Evolutionary conservation across 202 grass and related monocot genomes (phyloP).

Genomic region (Eragrostis tef): DNA sequence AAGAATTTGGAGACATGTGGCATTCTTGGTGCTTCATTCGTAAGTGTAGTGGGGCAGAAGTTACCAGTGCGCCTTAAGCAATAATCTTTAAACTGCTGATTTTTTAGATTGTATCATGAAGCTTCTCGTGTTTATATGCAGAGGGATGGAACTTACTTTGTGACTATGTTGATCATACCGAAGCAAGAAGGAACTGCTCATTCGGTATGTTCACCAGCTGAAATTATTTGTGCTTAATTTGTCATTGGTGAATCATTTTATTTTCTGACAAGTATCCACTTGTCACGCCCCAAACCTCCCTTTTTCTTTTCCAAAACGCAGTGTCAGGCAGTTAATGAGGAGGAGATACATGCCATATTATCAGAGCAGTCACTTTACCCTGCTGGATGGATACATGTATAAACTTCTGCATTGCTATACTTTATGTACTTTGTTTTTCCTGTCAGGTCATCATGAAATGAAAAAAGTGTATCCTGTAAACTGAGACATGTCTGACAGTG

Average conservation of each 20-base stretch:
- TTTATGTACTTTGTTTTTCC: conserved; percentile 7
- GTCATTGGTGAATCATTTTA: not conserved
- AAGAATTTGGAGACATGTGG: conserved; percentile 88
- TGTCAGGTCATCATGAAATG: conserved; percentile 20
- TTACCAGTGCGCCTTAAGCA: not conserved
- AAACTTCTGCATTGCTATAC: conserved; percentile 24
- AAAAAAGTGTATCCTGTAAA: not conserved
- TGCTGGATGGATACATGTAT: conserved; percentile 97
- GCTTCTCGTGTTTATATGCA: conserved; percentile 48
- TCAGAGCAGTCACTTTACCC: conserved; percentile 86
- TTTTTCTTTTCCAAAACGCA: conserved; percentile 43
- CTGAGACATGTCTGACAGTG: not conserved
- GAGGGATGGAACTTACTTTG: conserved; percentile 82
- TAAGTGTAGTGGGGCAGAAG: conserved; percentile 52
- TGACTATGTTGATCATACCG: conserved; percentile 89
- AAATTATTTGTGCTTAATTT: not conserved
- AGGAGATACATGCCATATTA: conserved; percentile 89
- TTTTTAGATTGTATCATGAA: conserved; percentile 28
- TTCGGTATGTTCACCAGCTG: conserved; percentile 80
- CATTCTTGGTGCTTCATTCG: conserved; percentile 91
- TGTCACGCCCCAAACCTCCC: conserved; percentile 18
- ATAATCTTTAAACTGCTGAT: not conserved
- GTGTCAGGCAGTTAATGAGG: conserved; percentile 92
- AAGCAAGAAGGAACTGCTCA: conserved; percentile 92
- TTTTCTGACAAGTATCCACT: not conserved